Base-by-base conservation (phyloP, 352 stramenopile genomes). In the Globisporangium takayamanum region DNA sequence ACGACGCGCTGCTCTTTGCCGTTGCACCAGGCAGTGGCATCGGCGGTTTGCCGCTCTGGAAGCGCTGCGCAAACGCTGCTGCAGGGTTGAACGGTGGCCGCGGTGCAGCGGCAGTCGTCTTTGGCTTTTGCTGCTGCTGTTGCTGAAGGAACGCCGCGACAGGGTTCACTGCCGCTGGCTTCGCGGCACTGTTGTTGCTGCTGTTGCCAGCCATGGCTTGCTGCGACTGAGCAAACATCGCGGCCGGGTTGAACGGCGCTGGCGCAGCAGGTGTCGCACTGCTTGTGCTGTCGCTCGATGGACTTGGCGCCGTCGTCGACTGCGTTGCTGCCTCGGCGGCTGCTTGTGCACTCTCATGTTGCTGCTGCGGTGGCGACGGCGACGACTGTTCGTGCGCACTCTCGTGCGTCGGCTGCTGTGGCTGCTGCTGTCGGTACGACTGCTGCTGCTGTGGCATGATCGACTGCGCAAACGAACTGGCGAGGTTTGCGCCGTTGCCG, bases 91-190 rank as follows among this genome's bases (percentile, higher is more conserved):
- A 84, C 14, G 74, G 62, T 28, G 61, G 55, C 18, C 45, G 49
- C 55, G 12, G 18, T 36, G 53, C 37, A 14, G 16, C 25, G 14
- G 5, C 33, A 16, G 52, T 26, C n/a, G 44, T 7, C 20, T 60
- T 66, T 41, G 70, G 72, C 28, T 75, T 70, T 22, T 77, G 65
- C 28, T 72, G 62, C 33, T 87, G 76, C 28, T 87, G 76, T 62
- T 79, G 73, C 53, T 84, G 71, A 59, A 85, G 36, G 44, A 87
- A 87, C 18, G 74, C 67, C 15, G 73, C 73, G 22, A 87, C 77
- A 2, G 74, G 73, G 51, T 87, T 87, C 5, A 44, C 50, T 6
- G 37, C 42, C 15, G 48, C 46, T 2, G 63, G 53, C 28, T 68
- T 57, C 26, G 55, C 47, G 16, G 53, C 59, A 7, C 16, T n/a